Evolutionary conservation across 306 rosid genomes (phyloP).

Genomic region (Fragaria iinumae): DNA sequence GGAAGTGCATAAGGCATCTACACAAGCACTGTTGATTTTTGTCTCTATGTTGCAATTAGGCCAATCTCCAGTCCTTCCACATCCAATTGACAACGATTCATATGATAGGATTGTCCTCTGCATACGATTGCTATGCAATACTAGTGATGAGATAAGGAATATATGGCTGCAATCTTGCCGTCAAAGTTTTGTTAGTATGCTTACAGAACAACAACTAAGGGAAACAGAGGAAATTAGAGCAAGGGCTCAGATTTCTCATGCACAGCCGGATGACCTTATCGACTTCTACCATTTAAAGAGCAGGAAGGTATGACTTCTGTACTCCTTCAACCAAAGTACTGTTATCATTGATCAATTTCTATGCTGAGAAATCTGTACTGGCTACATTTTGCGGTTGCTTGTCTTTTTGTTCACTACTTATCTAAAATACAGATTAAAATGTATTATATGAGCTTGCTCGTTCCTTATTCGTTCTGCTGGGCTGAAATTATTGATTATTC

Average conservation of each 20-base stretch:
- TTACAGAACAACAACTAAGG: conserved; percentile 57
- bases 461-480: background rate
- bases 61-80: conserved; percentile 56
- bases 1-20: conserved; percentile 55
- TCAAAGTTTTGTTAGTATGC: conserved; percentile 74
- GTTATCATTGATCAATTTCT: background rate
- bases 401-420: background rate
- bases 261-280: conserved; percentile 79
- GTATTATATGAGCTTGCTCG: background rate
- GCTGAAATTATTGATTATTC: background rate
- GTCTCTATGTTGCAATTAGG: conserved; percentile 76
- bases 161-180: conserved; percentile 66
- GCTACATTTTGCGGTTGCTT: background rate
- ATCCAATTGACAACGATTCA: conserved; percentile 69
- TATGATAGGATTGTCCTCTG: conserved; percentile 64
- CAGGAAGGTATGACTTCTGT: conserved; percentile 53
- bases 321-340: background rate
- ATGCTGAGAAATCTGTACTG: background rate
- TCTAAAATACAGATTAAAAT: background rate
- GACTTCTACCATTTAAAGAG: conserved; percentile 79
- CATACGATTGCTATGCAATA: conserved; percentile 56
- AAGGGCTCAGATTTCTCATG: conserved; percentile 58
- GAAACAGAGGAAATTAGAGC: conserved; percentile 64
- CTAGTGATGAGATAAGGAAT: conserved; percentile 53
- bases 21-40: conserved; percentile 52